Percentiles rank a stretch among this genome's conserved stretches.
Conservation (phyloP, 441 rosid species). For the Macaranga tanarius region DNA sequence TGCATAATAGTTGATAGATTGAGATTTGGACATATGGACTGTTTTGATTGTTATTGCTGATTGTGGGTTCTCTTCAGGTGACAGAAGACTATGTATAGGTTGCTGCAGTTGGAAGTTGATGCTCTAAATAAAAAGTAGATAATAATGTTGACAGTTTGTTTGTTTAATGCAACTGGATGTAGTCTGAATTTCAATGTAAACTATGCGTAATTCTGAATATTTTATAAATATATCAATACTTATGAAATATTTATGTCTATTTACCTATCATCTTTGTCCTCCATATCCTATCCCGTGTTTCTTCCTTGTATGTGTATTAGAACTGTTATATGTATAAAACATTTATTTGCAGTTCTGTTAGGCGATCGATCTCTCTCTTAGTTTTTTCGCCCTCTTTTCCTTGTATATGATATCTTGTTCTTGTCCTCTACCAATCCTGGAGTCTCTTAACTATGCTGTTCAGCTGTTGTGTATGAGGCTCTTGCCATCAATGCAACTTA, state of each 20-base stretch:
- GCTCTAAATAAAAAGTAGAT: neutral
- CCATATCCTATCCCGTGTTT: neutral
- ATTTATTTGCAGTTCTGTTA: too few species aligned
- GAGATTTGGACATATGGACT: neutral
- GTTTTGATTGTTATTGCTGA: constrained; percentile 9
- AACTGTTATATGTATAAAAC: too few species aligned
- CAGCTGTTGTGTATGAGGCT: too few species aligned
- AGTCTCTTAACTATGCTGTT: too few species aligned
- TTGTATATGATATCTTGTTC: too few species aligned
- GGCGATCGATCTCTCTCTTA: too few species aligned
- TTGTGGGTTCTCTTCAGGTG: constrained; percentile 18
- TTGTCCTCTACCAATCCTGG: too few species aligned
- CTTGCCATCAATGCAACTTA: too few species aligned
- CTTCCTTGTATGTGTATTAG: neutral
- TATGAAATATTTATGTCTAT: neutral
- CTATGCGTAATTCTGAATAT: neutral
- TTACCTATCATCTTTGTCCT: neutral
- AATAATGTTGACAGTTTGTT: neutral
- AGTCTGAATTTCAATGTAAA: neutral
- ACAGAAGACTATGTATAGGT: constrained; percentile 10
- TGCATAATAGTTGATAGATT: neutral
- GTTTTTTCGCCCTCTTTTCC: too few species aligned
- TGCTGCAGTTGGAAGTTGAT: constrained; percentile 14
- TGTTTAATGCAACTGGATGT: neutral
- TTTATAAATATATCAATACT: neutral